phyloP scores from a whole-genome alignment of 352 stramenopile genomes.

The Globisporangium iwayamae region DNA sequence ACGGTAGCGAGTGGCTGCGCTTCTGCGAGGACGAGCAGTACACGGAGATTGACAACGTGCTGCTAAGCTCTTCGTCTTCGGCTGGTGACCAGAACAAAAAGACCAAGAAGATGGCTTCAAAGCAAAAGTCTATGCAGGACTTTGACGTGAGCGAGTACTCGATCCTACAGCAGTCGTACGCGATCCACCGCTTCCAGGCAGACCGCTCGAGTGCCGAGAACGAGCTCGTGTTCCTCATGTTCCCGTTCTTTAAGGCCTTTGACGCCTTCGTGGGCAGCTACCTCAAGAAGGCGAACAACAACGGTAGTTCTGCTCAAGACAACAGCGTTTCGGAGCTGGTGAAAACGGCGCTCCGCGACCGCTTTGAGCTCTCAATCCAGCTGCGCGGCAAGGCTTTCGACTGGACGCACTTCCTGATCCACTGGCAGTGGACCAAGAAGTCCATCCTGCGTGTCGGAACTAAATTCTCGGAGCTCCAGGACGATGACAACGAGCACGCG shows the following conservation, averaged over 20 bases:
- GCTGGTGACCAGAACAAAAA: constrained; percentile 15
- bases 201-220: constrained; percentile 72
- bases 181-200: constrained; percentile 68
- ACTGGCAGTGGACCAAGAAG: constrained; percentile 79
- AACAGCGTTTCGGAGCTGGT: constrained; percentile 22
- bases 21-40: constrained; percentile 77
- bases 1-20: constrained; percentile 58
- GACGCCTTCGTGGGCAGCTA: constrained; percentile 42
- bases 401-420: constrained; percentile 81
- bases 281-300: constrained; percentile 9
- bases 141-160: constrained; percentile 44
- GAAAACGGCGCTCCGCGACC: constrained; percentile 46
- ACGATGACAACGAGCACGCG: background rate
- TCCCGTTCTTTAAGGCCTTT: constrained; percentile 63
- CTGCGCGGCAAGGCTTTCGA: constrained; percentile 49
- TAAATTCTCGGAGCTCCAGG: background rate
- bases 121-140: constrained; percentile 21
- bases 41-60: constrained; percentile 39
- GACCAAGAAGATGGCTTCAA: constrained; percentile 21
- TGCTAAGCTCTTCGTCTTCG: constrained; percentile 14
- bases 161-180: constrained; percentile 82
- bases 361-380: constrained; percentile 80
- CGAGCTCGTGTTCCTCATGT: constrained; percentile 68
- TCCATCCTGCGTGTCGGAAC: constrained; percentile 33
- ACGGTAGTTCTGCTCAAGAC: background rate